Evolutionary conservation across 2,329 filamentous ascomycete species (phyloP).

Genomic region (Xylariaceae sp.): DNA sequence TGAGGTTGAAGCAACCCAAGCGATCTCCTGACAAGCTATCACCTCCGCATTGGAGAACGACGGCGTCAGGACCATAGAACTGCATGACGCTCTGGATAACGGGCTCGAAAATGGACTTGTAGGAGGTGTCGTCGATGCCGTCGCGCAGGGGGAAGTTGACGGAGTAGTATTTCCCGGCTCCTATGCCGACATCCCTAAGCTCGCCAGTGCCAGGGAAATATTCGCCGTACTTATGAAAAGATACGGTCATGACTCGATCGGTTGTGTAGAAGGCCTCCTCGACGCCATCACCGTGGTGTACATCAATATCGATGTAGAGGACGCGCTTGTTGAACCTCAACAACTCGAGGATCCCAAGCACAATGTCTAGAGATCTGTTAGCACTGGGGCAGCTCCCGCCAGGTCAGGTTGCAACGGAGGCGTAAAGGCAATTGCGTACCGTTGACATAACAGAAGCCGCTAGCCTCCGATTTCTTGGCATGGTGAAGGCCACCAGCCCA

Average conservation of each 20-base stretch:
- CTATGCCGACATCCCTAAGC: conserved; percentile 81
- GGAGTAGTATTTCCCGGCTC: conserved; percentile 82
- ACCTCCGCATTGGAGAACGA: conserved; percentile 93
- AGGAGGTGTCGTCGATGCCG: conserved; percentile 85
- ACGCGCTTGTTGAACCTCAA: conserved; percentile 89
- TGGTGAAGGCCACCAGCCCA: conserved; percentile 98
- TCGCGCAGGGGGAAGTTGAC: conserved; percentile 91
- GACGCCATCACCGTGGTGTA: conserved; percentile 90
- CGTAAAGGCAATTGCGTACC: conserved; percentile 52
- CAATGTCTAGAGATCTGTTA: conserved; percentile 69
- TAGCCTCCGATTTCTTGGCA: conserved; percentile 94
- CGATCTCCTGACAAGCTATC: conserved; percentile 93
- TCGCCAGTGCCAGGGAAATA: conserved; percentile 94
- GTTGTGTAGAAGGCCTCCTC: conserved; percentile 93
- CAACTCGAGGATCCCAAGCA: conserved; percentile 89
- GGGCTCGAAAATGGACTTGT: conserved; percentile 88
- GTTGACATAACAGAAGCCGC: conserved; percentile 98
- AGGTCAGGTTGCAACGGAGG: neutral
- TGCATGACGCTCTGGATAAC: conserved; percentile 84
- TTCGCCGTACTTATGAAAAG: conserved; percentile 95
- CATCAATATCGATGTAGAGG: conserved; percentile 94
- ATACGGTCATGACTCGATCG: conserved; percentile 88
- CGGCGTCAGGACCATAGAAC: conserved; percentile 84
- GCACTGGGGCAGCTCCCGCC: conserved; percentile 36
- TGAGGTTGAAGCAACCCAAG: conserved; percentile 94